A percentile compares a stretch with the other conserved stretches of the same genome.
Conservation (phyloP, 179 eudicot species). For the Vitellaria paradoxa region DNA sequence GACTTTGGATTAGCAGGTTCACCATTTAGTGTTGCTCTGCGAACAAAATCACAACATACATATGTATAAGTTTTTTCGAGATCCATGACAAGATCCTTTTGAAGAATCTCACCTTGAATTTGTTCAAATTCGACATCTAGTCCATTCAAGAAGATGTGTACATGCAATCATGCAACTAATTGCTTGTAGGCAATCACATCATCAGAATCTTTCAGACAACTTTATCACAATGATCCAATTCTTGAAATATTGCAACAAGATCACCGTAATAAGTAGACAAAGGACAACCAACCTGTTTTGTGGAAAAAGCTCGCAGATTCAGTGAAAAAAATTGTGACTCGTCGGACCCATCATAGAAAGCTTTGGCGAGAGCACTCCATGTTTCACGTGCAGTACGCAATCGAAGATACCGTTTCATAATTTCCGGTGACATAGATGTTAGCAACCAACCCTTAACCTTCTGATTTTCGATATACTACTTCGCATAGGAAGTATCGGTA, state of each 20-base stretch:
- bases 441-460: not conserved
- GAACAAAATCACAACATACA: not conserved
- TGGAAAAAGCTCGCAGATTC: not conserved
- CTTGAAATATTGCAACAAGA: not conserved
- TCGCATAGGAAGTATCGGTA: not conserved
- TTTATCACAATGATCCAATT: slow-evolving; percentile 5
- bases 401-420: slow-evolving; percentile 1
- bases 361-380: slow-evolving; percentile 6
- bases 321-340: not conserved
- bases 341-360: slow-evolving; percentile 1
- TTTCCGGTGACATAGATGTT: not conserved
- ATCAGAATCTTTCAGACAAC: not conserved
- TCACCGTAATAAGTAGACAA: not conserved
- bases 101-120: not conserved
- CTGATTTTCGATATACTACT: slow-evolving; percentile 8
- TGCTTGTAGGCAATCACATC: not conserved
- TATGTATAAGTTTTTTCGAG: slow-evolving; percentile 6
- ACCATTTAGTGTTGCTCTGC: too few species aligned
- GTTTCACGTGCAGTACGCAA: not conserved
- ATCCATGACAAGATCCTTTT: not conserved
- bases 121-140: not conserved
- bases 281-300: not conserved
- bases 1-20: too few species aligned
- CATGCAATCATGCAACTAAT: not conserved
- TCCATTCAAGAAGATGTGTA: slow-evolving; percentile 10